Base-by-base conservation (phyloP, 441 rosid genomes). In the Gossypium trilobum region DNA sequence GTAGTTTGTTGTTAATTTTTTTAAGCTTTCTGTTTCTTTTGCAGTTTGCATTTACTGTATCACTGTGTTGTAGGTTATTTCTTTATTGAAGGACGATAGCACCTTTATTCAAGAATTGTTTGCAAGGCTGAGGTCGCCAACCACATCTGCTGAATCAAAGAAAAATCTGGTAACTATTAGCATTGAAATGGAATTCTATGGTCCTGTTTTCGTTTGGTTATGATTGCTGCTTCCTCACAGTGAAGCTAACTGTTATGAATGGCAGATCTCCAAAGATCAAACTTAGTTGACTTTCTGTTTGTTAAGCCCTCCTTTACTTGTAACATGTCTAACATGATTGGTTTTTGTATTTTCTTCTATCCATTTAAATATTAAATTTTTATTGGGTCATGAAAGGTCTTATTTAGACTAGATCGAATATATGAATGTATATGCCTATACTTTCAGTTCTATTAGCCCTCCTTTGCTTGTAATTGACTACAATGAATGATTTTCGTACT, bases 31-130 rank as follows among this genome's bases (percentile, higher is more conserved):
- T 61, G 51, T 51, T 67, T 13, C 5, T 70, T 66, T 63, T 36
- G 42, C 42, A 36, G 42, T 36, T 70, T 56, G 52, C 27, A 57
- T 75, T 81, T 60, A 77, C 74, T 59, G 23, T 52, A 14, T 23
- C 70, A 57, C 48, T 80, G 50, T 78, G 58, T 76, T 83, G 58
- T 73, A 96, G 99, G 92, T 96, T 76, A 91, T 93, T 76, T 93
- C 98, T 71, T 84, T 85, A 81, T 87, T 95, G 72, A 95, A 93
- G 82, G 99, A 91, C 84, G 98, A 95, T 79, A 88, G 67, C 76
- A 86, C 91, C 77, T 95, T 95, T 83, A 86, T 95, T 81, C 98
- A 91, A 83, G 98, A 96, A 76, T 73, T 95, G 77, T 95, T 95
- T 85, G 91, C 88, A 33, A 90, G 89, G 86, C 82, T 95, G 85